Evolutionary conservation across 768 basidiomycete species (phyloP).

Genomic region (Basidioascus undulatus): DNA sequence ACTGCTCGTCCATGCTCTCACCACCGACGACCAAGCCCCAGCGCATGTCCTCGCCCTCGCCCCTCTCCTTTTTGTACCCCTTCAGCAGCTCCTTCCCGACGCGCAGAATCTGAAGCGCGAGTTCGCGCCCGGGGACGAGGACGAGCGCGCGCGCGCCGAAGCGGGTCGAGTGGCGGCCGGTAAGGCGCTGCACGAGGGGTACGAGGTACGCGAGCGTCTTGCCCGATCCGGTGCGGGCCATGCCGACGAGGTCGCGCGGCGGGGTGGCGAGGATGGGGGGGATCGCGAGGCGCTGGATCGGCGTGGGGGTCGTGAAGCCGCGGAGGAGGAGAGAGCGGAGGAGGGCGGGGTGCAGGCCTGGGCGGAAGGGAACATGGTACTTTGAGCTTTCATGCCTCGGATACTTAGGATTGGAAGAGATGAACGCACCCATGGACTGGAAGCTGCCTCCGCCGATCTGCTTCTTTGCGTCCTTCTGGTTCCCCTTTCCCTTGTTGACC

Average conservation of each 20-base stretch:
- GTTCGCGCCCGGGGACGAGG: conserved; percentile 72
- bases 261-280: conserved; percentile 61
- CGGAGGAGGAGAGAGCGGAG: conserved; percentile 69
- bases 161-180: conserved; percentile 47
- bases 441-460: conserved; percentile 84
- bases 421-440: conserved; percentile 66
- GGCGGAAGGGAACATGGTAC: not conserved
- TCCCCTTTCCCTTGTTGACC: conserved; percentile 31
- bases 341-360: conserved; percentile 61
- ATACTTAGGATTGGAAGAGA: not conserved
- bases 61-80: conserved; percentile 34
- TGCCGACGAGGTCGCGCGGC: conserved; percentile 80
- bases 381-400: conserved; percentile 1
- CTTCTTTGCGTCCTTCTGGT: conserved; percentile 41
- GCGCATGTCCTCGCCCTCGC: conserved; percentile 31
- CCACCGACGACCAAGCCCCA: conserved; percentile 95
- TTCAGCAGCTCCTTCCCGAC: conserved; percentile 86
- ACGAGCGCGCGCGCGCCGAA: conserved; percentile 75
- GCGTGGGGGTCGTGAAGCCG: conserved; percentile 83
- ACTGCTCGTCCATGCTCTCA: conserved; percentile 85
- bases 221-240: conserved; percentile 95
- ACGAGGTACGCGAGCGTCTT: conserved; percentile 92
- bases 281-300: conserved; percentile 77
- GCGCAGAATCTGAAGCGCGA: conserved; percentile 76
- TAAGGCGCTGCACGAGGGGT: conserved; percentile 65